Percentiles rank a stretch among this genome's conserved stretches.
Conservation (phyloP, 2,329 filamentous ascomycete genomes). For the Paraconiothyrium sp. region DNA sequence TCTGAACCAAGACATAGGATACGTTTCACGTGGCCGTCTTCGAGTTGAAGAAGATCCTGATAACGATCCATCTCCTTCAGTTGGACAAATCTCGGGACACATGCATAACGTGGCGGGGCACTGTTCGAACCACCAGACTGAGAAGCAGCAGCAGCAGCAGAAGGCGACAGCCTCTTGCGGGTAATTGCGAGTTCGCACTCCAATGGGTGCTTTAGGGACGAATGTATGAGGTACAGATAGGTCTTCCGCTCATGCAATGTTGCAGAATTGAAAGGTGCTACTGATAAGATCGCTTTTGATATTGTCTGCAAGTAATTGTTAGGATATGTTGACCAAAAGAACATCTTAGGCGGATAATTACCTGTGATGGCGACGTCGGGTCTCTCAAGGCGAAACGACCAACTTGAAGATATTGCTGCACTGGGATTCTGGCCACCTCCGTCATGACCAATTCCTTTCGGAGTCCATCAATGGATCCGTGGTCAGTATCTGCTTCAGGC, state of each 20-base stretch:
- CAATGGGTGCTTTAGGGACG: slow-evolving; percentile 42
- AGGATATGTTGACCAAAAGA: background rate
- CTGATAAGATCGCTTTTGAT: slow-evolving; percentile 40
- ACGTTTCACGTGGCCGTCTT: slow-evolving; percentile 44
- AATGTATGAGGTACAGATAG: slow-evolving; percentile 50
- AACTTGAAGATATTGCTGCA: slow-evolving; percentile 37
- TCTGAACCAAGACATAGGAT: slow-evolving; percentile 38
- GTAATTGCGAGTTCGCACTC: slow-evolving; percentile 50
- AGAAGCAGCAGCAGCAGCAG: slow-evolving; percentile 40
- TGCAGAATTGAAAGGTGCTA: slow-evolving; percentile 49
- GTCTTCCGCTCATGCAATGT: slow-evolving; percentile 49
- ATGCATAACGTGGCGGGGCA: slow-evolving; percentile 42
- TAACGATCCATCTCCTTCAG: slow-evolving; percentile 34
- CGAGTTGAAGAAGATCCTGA: slow-evolving; percentile 44
- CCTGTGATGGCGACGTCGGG: slow-evolving; percentile 26
- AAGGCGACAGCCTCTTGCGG: slow-evolving; percentile 44
- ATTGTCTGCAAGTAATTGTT: slow-evolving; percentile 22
- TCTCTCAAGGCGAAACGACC: slow-evolving; percentile 39
- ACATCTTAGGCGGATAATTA: slow-evolving; percentile 18
- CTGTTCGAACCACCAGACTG: slow-evolving; percentile 33
- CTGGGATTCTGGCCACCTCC: slow-evolving; percentile 46
- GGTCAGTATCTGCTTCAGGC: slow-evolving; percentile 38
- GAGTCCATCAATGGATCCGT: slow-evolving; percentile 48
- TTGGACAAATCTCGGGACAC: slow-evolving; percentile 44
- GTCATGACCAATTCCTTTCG: slow-evolving; percentile 52